Conservation (phyloP, 345 rosid species). For the Citrus maxima region DNA sequence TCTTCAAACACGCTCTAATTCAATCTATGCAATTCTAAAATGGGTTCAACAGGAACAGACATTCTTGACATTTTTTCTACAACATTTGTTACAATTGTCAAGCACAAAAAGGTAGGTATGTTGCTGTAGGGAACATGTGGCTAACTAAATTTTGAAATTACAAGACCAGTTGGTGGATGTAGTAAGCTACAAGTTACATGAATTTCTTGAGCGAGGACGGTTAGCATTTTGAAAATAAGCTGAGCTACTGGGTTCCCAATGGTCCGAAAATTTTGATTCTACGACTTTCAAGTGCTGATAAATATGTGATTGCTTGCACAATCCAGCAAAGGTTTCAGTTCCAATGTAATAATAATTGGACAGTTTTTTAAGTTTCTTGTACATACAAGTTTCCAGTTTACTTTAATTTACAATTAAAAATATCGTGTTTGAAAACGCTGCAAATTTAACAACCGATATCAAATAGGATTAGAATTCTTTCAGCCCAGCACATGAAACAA, state of each 20-base stretch:
- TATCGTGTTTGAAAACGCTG: background rate
- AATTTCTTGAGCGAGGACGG: conserved; percentile 17
- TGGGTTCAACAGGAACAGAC: conserved; percentile 23
- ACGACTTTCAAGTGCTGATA: conserved; percentile 2
- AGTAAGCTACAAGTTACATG: conserved; percentile 5
- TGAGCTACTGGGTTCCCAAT: conserved; percentile 15
- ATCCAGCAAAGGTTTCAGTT: background rate
- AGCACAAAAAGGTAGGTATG: conserved; percentile 15
- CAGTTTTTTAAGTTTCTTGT: conserved; percentile 6
- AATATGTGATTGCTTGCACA: conserved; percentile 17
- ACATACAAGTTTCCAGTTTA: background rate
- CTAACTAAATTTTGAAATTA: conserved; percentile 29
- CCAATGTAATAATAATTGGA: conserved; percentile 7
- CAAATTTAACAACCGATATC: background rate
- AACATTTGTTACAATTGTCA: conserved; percentile 25
- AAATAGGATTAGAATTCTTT: background rate
- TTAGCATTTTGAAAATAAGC: conserved; percentile 1
- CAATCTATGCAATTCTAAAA: conserved; percentile 10
- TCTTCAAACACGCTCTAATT: conserved; percentile 26
- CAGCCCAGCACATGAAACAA: no score
- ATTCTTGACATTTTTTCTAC: conserved; percentile 28
- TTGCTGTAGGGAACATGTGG: conserved; percentile 19
- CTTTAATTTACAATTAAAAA: background rate
- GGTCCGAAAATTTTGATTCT: conserved; percentile 9
- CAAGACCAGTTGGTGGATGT: conserved; percentile 38